Conservation (phyloP, 306 rosid species). For the Cicer arietinum region DNA sequence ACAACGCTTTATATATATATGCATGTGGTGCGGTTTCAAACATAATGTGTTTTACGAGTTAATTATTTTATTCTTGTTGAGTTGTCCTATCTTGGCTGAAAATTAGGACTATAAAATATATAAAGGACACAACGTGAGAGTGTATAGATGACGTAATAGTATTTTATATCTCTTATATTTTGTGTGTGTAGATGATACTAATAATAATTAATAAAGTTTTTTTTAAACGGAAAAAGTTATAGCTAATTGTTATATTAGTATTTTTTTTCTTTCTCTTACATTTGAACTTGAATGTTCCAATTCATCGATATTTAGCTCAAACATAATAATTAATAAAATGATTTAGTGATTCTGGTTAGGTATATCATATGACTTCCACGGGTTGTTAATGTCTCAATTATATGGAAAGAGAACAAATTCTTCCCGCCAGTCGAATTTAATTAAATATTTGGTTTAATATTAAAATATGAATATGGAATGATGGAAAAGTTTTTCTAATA, state of each 20-base stretch:
- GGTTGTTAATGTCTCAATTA: conserved; percentile 18
- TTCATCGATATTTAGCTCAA: too few relatives aligned
- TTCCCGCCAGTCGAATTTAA: background rate
- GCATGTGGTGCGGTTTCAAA: background rate
- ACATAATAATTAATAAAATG: background rate
- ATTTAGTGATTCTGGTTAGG: conserved; percentile 31
- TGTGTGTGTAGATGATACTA: background rate
- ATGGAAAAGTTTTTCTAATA: background rate
- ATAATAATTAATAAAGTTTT: background rate
- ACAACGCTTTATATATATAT: background rate
- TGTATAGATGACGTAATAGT: conserved; percentile 3
- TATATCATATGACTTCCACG: background rate
- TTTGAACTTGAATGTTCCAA: too few relatives aligned
- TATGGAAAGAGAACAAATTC: conserved; percentile 16
- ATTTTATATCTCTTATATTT: background rate
- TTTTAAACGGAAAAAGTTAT: background rate
- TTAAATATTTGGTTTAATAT: conserved; percentile 32
- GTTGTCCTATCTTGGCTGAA: conserved; percentile 14
- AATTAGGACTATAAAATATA: background rate
- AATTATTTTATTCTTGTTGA: conserved; percentile 4
- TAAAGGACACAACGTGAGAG: background rate
- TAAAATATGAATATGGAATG: conserved; percentile 43
- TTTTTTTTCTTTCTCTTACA: too few relatives aligned
- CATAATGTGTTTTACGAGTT: conserved; percentile 7
- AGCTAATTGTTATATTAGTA: too few relatives aligned